Conservation (phyloP, 345 rosid genomes). For the Toxicodendron radicans region DNA sequence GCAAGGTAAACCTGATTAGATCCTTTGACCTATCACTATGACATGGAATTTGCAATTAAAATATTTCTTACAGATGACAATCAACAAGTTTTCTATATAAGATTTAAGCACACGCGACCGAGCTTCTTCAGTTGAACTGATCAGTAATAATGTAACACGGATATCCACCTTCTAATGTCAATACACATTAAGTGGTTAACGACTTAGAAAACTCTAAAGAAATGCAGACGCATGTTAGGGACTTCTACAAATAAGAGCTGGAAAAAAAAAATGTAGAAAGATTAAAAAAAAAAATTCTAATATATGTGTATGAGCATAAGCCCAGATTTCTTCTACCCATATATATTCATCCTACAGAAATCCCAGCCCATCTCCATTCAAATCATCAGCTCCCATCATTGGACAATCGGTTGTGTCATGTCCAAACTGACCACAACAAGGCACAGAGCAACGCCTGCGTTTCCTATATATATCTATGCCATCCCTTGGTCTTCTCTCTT, state of each 20-base stretch:
- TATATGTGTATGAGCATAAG: neutral
- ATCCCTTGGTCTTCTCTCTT: conserved; percentile 50
- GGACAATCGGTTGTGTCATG: conserved; percentile 53
- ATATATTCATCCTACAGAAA: conserved; percentile 24
- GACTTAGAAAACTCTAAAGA: neutral
- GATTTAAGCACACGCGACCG: neutral
- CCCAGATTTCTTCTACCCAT: neutral
- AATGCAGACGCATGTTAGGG: neutral
- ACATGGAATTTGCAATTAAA: neutral
- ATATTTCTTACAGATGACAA: too few relatives aligned
- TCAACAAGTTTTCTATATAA: neutral
- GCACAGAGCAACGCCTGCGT: conserved; percentile 42
- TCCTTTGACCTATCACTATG: too few relatives aligned
- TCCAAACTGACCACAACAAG: conserved; percentile 51
- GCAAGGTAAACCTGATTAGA: too few relatives aligned
- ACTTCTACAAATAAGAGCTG: neutral
- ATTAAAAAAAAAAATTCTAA: neutral
- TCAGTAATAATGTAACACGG: neutral
- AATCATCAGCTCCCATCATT: conserved; percentile 35
- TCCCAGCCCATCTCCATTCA: conserved; percentile 29
- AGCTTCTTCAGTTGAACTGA: neutral
- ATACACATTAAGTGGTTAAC: neutral
- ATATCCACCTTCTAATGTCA: neutral
- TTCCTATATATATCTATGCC: conserved; percentile 37
- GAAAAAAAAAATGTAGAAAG: neutral